These are phyloP conservation scores for Candida namnaoensis DNA, from an alignment of 805 yeast species.

Conservation along the genomic window DNA sequence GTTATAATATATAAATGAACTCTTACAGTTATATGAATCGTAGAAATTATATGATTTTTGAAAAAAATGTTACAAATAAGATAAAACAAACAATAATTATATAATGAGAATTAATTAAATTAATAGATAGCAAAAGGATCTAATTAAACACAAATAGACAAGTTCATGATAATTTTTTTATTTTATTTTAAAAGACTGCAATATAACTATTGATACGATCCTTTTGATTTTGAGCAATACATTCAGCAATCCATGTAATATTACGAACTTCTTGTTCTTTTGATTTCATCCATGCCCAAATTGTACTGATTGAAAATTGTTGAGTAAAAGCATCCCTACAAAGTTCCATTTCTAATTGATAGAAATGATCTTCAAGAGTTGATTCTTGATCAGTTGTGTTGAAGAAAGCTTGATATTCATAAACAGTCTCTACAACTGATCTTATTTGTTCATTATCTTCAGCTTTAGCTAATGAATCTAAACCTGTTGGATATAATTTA, in stretches of 20 bases:
- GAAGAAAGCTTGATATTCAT: slow-evolving; percentile 57
- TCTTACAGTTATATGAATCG: too few species aligned
- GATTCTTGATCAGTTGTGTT: slow-evolving; percentile 34
- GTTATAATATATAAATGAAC: too few species aligned
- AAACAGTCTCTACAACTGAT: slow-evolving; percentile 49
- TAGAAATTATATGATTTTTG: too few species aligned
- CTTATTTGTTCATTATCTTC: slow-evolving; percentile 86
- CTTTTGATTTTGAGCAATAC: slow-evolving; percentile 97
- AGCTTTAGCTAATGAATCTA: slow-evolving; percentile 57
- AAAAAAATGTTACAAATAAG: too few species aligned
- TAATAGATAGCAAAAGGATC: too few species aligned
- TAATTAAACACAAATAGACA: too few species aligned
- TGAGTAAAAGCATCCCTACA: slow-evolving; percentile 94
- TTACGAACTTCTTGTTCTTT: slow-evolving; percentile 96
- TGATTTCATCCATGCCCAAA: slow-evolving; percentile 96
- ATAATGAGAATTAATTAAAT: too few species aligned
- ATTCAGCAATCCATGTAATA: slow-evolving; percentile 99
- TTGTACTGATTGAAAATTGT: slow-evolving; percentile 82
- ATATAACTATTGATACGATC: slow-evolving; percentile 89
- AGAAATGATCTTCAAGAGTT: slow-evolving; percentile 88
- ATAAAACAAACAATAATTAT: too few species aligned
- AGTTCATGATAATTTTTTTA: too few species aligned
- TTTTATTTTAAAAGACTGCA: slow-evolving; percentile 52
- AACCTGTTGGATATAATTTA: slow-evolving; percentile 60
- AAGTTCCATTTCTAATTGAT: slow-evolving; percentile 83